A percentile compares a stretch with the other conserved stretches of the same genome.
Conservation (phyloP, 2,329 filamentous ascomycete genomes). For the Ustulina deusta region DNA sequence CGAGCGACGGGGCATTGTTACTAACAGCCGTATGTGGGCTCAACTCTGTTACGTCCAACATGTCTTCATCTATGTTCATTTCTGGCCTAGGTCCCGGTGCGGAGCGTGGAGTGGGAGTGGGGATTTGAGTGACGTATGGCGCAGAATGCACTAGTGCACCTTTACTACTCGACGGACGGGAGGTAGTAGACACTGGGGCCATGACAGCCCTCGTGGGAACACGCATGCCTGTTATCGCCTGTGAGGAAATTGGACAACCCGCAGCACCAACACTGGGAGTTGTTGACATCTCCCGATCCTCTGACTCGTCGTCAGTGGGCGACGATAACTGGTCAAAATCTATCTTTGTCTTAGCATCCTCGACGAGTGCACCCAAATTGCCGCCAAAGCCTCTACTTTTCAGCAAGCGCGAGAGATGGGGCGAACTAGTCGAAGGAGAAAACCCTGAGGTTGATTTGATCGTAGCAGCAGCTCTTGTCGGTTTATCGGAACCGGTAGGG, state of each 20-base stretch:
- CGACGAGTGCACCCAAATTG: constrained; percentile 69
- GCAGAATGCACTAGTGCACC: constrained; percentile 56
- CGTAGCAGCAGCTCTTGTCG: constrained; percentile 42
- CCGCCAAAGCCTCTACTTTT: constrained; percentile 70
- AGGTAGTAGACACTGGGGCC: constrained; percentile 60
- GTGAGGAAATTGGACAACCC: constrained; percentile 54
- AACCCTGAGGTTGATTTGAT: constrained; percentile 56
- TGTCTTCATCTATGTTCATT: constrained; percentile 59
- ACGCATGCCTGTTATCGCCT: constrained; percentile 58
- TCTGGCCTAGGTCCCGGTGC: constrained; percentile 42
- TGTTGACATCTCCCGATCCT: constrained; percentile 61
- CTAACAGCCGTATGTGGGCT: constrained; percentile 77
- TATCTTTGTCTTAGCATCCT: constrained; percentile 68
- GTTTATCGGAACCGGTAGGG: constrained; percentile 50
- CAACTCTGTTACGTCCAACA: constrained; percentile 69
- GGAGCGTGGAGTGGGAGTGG: constrained; percentile 51
- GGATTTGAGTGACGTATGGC: constrained; percentile 56
- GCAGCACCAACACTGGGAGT: constrained; percentile 55
- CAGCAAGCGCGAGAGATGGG: constrained; percentile 75
- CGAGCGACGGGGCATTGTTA: constrained; percentile 82
- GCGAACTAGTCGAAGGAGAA: constrained; percentile 68
- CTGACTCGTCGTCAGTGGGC: constrained; percentile 64
- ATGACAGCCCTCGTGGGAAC: constrained; percentile 69
- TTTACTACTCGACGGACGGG: constrained; percentile 70
- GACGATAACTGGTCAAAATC: constrained; percentile 63